A percentile compares a stretch with the other conserved stretches of the same genome.
These are phyloP conservation scores for Porpolomopsis calyptriformis DNA, from an alignment of 768 basidiomycete species.

Conservation along the genomic window DNA sequence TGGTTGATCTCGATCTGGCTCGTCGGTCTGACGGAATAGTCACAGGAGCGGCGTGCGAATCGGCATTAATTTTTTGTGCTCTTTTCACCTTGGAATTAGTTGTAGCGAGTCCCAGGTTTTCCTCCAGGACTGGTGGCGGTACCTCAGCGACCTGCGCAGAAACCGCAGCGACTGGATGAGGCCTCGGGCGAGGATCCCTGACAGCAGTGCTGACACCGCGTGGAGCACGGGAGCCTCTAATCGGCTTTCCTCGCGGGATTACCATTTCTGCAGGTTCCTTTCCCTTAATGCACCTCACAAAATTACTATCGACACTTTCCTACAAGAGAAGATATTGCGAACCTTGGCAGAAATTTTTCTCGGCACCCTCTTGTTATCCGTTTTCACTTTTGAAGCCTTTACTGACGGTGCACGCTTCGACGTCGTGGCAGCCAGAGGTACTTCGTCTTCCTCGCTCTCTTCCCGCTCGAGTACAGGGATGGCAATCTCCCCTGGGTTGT, in stretches of 20 bases:
- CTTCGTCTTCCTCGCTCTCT: conserved; percentile 24
- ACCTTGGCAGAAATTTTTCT: neutral
- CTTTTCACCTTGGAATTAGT: neutral
- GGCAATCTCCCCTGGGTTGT: conserved; percentile 14
- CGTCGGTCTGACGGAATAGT: conserved; percentile 5
- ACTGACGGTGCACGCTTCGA: conserved; percentile 1
- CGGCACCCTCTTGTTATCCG: neutral
- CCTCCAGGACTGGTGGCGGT: neutral
- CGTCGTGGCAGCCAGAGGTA: conserved; percentile 31
- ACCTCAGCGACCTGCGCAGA: neutral
- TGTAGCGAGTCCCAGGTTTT: neutral
- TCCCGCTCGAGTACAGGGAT: conserved; percentile 18
- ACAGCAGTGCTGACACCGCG: neutral
- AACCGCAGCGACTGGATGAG: neutral
- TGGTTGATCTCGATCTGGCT: conserved; percentile 4
- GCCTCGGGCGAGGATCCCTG: neutral
- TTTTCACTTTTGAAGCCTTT: neutral
- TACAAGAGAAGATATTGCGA: neutral
- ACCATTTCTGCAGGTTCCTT: neutral
- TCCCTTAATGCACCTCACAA: neutral
- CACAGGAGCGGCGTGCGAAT: conserved; percentile 1
- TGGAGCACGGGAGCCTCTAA: neutral
- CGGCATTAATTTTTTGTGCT: conserved; percentile 8
- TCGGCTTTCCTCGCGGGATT: neutral
- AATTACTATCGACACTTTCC: too few species aligned